Conservation (phyloP, 768 basidiomycete genomes). For the Suillus subaureus region DNA sequence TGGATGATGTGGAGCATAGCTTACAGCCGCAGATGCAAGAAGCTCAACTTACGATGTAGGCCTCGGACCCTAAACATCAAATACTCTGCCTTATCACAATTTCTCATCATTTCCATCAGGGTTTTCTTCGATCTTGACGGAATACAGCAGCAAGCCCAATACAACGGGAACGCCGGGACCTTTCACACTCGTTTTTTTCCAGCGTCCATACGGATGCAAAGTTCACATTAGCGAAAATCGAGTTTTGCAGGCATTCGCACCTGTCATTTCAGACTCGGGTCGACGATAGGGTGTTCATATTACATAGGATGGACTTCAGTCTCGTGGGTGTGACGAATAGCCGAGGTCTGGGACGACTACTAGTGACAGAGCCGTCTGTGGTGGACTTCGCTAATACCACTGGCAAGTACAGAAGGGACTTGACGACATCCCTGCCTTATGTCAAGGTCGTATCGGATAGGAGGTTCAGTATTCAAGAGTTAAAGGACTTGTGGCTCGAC, state of each 20-base stretch:
- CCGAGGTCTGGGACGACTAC: too few relatives aligned
- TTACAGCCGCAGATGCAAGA: background rate
- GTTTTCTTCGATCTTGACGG: background rate
- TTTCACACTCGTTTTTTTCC: background rate
- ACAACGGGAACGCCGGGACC: background rate
- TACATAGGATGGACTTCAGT: background rate
- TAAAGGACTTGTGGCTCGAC: background rate
- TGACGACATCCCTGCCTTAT: background rate
- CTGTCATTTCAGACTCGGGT: background rate
- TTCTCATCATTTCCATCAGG: background rate
- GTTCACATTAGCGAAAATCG: background rate
- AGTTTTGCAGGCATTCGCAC: background rate
- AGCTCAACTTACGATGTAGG: background rate
- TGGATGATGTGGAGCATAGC: background rate
- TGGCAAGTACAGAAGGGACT: background rate
- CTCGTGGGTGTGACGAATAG: background rate
- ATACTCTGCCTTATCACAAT: background rate
- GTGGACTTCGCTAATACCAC: background rate
- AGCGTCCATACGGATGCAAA: too few relatives aligned
- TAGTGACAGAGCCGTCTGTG: background rate
- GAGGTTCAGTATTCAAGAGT: background rate
- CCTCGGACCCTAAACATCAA: background rate
- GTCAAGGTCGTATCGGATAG: background rate
- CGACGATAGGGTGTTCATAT: background rate
- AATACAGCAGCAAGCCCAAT: background rate